Conservation (phyloP, 2,329 filamentous ascomycete genomes). For the Aspergillus tanneri region DNA sequence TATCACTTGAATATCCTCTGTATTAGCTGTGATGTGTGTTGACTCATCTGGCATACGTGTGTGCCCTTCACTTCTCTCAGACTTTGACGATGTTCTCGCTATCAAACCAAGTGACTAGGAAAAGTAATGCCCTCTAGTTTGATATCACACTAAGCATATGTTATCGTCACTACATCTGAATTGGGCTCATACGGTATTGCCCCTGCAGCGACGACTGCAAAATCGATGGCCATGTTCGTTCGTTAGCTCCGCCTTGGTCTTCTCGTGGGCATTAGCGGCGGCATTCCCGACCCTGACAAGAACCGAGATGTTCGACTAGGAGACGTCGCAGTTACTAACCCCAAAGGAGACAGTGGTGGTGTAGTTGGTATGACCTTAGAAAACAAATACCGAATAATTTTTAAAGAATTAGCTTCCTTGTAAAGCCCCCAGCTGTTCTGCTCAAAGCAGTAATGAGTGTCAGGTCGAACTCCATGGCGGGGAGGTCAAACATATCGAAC, state of each 20-base stretch:
- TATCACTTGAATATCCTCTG: no score
- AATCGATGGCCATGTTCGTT: not conserved
- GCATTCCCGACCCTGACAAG: not conserved
- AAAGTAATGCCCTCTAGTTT: no score
- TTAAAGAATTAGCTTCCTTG: not conserved
- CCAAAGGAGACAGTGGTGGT: not conserved
- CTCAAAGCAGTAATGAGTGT: not conserved
- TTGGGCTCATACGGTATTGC: not conserved
- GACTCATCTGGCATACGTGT: no score
- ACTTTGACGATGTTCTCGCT: no score
- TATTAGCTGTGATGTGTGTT: no score
- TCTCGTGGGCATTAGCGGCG: not conserved
- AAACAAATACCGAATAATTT: not conserved
- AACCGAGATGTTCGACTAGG: not conserved
- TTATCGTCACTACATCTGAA: not conserved
- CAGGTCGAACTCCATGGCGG: not conserved
- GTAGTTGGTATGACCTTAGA: not conserved
- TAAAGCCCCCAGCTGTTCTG: not conserved
- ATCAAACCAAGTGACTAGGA: no score
- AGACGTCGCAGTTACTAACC: not conserved
- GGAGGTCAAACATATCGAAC: not conserved
- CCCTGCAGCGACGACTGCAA: not conserved
- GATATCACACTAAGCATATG: no score
- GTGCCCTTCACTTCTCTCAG: no score
- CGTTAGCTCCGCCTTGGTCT: not conserved